Percentiles rank a stretch among this genome's conserved stretches.
Conservation (phyloP, 306 rosid genomes). For the Lathyrus tuberosus region DNA sequence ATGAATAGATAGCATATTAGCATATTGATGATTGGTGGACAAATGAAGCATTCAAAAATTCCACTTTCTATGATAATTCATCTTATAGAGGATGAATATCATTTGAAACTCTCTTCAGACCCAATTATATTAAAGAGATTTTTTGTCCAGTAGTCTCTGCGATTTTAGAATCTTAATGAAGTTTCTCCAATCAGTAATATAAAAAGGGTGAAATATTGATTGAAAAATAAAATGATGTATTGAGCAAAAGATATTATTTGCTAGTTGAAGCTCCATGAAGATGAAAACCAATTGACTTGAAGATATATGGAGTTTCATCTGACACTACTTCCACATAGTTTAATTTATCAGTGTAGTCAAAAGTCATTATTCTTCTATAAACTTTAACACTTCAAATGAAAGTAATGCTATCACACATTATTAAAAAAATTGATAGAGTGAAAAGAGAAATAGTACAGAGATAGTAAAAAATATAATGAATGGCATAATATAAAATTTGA, state of each 20-base stretch:
- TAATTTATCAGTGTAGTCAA: conserved; percentile 4
- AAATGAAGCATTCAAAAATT: conserved; percentile 29
- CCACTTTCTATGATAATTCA: conserved; percentile 33
- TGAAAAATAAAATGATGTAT: neutral
- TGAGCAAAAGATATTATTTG: neutral
- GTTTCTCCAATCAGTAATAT: neutral
- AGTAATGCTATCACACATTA: neutral
- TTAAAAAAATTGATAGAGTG: neutral
- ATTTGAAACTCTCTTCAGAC: neutral
- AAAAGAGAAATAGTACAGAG: neutral
- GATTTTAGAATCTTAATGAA: conserved; percentile 23
- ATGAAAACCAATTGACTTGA: conserved; percentile 21
- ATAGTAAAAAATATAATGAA: neutral
- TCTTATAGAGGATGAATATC: conserved; percentile 3
- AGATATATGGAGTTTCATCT: conserved; percentile 31
- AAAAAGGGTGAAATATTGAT: neutral
- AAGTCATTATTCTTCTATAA: neutral
- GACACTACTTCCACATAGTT: conserved; percentile 16
- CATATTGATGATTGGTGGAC: conserved; percentile 25
- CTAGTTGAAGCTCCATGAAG: conserved; percentile 18
- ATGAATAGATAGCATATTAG: conserved; percentile 17
- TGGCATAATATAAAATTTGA: neutral
- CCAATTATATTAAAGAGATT: conserved; percentile 1
- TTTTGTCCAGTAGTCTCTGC: neutral
- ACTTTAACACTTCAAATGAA: neutral